phyloP scores from a whole-genome alignment of 768 basidiomycete genomes.

The Leucocoprinus leucothites region DNA sequence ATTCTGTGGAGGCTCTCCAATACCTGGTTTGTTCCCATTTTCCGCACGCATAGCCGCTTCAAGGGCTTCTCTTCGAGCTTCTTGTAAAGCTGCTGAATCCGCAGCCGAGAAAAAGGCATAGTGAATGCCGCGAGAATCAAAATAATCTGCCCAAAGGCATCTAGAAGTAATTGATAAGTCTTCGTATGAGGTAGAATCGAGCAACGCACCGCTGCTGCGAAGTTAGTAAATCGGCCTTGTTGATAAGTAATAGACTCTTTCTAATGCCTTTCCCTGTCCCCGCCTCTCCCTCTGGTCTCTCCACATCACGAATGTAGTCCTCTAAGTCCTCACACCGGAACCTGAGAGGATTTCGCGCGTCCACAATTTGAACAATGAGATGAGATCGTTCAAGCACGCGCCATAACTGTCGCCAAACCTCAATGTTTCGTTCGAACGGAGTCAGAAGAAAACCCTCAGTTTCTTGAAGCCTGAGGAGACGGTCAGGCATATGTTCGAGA shows the following conservation, averaged over 20 bases:
- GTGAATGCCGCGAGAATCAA: slow-evolving; percentile 67
- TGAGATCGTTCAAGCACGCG: slow-evolving; percentile 94
- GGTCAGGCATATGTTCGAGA: neutral
- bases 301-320: slow-evolving; percentile 79
- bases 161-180: slow-evolving; percentile 35
- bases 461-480: slow-evolving; percentile 72
- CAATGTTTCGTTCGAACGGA: slow-evolving; percentile 95
- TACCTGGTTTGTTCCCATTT: neutral
- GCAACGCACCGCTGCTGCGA: slow-evolving; percentile 69
- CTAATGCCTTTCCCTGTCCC: slow-evolving; percentile 75
- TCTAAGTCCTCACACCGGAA: slow-evolving; percentile 95
- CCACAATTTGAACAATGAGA: slow-evolving; percentile 92
- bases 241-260: slow-evolving; percentile 81
- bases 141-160: slow-evolving; percentile 87
- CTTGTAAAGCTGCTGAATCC: slow-evolving; percentile 81
- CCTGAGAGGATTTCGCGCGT: slow-evolving; percentile 89
- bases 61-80: slow-evolving; percentile 55
- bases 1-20: slow-evolving; percentile 1
- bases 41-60: slow-evolving; percentile 21
- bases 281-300: slow-evolving; percentile 76
- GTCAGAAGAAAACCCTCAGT: slow-evolving; percentile 85
- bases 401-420: slow-evolving; percentile 99
- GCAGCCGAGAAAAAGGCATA: slow-evolving; percentile 95
- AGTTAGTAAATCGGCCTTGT: slow-evolving; percentile 93
- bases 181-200: neutral